Evolutionary conservation across 1,139 yeast genomes (phyloP), one percentile per base, ranked within the genome.

Genomic region (Spencermartinsiella ligniputridi): DNA sequence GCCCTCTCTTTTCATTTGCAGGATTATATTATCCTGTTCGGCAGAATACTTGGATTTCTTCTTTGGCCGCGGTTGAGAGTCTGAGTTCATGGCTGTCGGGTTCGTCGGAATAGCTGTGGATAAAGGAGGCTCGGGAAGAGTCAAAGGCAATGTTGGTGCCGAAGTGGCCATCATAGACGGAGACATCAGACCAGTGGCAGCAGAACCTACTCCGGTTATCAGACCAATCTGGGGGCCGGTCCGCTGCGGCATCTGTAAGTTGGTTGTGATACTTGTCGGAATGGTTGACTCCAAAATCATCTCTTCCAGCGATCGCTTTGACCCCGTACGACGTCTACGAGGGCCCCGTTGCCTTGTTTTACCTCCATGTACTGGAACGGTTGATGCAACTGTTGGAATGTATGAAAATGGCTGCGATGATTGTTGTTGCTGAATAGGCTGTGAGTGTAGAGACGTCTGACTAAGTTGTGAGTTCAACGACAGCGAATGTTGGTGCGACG

Each of bases 1-100:
- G 21, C 90, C 89, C 44, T 74, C 74, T 46, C 71, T 71, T 61
- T 84, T 84, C 58, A 84, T 61, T 32, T 69, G 67, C 12, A 84
- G 73, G 40, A 84, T 84, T 64, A 79, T 56, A 2, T 75, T 76
- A 59, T 84, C 94, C 61, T 84, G 94, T 47, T 78, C 81, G 49
- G 74, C 70, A 19, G 85, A 70, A 60, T 81, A 83, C 59, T 83
- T 83, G 13, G 86, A 79, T 56, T 76, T 77, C 42, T 87, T 69
- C 54, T 76, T 77, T 11, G 76, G 71, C 37, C 85, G 64, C 45
- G 76, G 78, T 27, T 72, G 74, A 15, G 69, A 63, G 41, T 66
- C 70, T 0, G 64, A 53, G 37, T 57, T 60, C 35, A 65, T 53
- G 1, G 69, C 68, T 32, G 54, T 56, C 3, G 66, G 66, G 47